Base-by-base conservation (phyloP, 495 filamentous ascomycete genomes). In the Penicillium chermesinum region DNA sequence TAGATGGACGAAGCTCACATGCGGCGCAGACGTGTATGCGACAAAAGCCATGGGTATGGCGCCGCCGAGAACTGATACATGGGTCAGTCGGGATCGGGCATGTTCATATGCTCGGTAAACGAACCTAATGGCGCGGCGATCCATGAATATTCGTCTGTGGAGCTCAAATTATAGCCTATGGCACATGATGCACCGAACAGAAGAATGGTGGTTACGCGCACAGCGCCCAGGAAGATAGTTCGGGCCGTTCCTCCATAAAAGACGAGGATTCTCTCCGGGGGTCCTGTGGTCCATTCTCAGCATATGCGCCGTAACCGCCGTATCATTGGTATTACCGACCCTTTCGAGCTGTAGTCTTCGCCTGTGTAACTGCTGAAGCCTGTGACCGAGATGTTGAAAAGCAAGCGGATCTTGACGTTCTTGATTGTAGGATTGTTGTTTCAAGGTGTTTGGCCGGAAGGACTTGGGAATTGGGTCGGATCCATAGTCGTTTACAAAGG, bases 181-280 rank as follows among this genome's bases (percentile, higher is more conserved):
- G 85, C 44, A 54, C 69, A 69, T 50, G 84, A 85, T 46, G 81
- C 79, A 19, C 74, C 71, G 53, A 86, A 85, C 46, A 87, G 61
- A 54, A 89, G 80, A 39, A 95, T 73, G 10, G 85, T 85, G 0
- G 81, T 82, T 25, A 89, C 54, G 57, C 89, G 87, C 45, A 89
- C 49, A 48, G 72, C 75, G 17, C 80, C 83, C 30, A 90, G 58
- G 57, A 88, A 85, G 17, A 83, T 77, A 13, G 75, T 82, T 50
- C 77, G 74, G 14, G 71, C 73, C 7, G 79, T 84, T 51, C 87
- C 86, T 34, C 81, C 83, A 73, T 88, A 80, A 56, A 86, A 91
- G 50, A 91, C 74, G 47, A 87, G 69, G 8, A 90, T 69, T 12
- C 70, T 70, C 54, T 88, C 85, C 41, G 71, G 71, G 20, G 67